Percentiles rank a stretch among this genome's conserved stretches.
phyloP scores from a whole-genome alignment of 2,329 filamentous ascomycete genomes.

The Colletotrichum liaoningense region DNA sequence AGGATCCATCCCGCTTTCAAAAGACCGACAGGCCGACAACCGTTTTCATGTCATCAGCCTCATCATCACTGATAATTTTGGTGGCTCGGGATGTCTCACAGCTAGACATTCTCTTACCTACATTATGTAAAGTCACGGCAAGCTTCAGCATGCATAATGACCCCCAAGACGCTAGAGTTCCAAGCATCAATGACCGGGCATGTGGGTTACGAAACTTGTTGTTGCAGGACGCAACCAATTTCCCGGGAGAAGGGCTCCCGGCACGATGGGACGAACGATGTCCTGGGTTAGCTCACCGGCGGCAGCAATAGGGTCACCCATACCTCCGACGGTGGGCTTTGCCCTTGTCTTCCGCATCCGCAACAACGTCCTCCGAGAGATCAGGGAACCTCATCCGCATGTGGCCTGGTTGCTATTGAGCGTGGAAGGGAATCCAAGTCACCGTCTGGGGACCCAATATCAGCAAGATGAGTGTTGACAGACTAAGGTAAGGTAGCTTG shows the following conservation, averaged over 20 bases:
- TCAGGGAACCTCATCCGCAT: background rate
- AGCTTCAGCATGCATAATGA: constrained; percentile 8
- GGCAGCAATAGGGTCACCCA: constrained; percentile 17
- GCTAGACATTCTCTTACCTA: background rate
- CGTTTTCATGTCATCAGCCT: background rate
- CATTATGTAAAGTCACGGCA: background rate
- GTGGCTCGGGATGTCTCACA: background rate
- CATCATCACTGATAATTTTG: background rate
- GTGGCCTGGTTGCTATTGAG: background rate
- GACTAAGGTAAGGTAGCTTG: background rate
- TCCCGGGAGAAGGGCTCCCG: constrained; percentile 20
- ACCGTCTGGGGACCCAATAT: background rate
- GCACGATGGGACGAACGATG: constrained; percentile 30
- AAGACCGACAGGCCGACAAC: background rate
- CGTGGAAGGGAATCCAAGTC: background rate
- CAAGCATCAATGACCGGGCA: background rate
- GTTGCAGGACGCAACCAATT: constrained; percentile 26
- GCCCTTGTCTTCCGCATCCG: constrained; percentile 16
- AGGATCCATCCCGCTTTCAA: background rate
- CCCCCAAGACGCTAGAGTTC: background rate
- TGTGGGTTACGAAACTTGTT: background rate
- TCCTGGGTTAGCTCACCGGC: background rate
- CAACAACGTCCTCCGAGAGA: constrained; percentile 11
- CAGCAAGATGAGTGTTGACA: background rate
- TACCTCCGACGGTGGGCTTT: constrained; percentile 8